A percentile compares a stretch with the other conserved stretches of the same genome.
phyloP scores from a whole-genome alignment of 306 rosid genomes.

The Cucurbita pepo region DNA sequence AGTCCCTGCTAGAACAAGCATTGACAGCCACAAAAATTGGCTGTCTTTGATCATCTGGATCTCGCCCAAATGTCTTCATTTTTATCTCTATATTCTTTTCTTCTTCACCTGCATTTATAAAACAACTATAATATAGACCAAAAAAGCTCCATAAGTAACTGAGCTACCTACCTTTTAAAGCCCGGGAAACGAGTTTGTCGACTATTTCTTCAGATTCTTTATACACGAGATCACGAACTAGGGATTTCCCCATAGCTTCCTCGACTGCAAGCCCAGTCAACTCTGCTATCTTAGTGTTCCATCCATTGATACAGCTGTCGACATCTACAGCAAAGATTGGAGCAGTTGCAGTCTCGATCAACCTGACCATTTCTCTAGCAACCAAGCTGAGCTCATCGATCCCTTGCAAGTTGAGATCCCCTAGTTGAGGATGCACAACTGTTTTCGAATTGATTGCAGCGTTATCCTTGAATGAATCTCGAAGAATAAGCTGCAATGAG shows the following conservation, averaged over 20 bases:
- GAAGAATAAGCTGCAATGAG: constrained; percentile 85
- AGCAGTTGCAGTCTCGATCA: constrained; percentile 98
- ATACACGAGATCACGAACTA: constrained; percentile 66
- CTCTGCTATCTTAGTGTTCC: constrained; percentile 92
- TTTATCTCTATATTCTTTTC: constrained; percentile 87
- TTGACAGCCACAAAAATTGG: constrained; percentile 82
- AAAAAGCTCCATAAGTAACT: constrained; percentile 10
- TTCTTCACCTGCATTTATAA: constrained; percentile 75
- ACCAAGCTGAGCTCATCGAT: constrained; percentile 89
- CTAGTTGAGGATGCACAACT: constrained; percentile 35
- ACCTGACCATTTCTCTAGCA: constrained; percentile 95
- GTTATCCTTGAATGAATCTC: constrained; percentile 63
- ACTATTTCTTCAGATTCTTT: constrained; percentile 65
- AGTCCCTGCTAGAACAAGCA: constrained; percentile 98
- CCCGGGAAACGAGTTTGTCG: constrained; percentile 50
- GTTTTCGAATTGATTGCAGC: constrained; percentile 60
- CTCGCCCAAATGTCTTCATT: constrained; percentile 74
- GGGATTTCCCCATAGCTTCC: constrained; percentile 89
- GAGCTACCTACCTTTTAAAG: constrained; percentile 71
- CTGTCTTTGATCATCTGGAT: constrained; percentile 33
- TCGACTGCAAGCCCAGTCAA: constrained; percentile 81
- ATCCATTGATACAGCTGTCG: constrained; percentile 79
- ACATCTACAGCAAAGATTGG: constrained; percentile 89
- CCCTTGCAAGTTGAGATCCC: constrained; percentile 53
- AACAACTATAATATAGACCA: background rate